Percentiles rank a stretch among this genome's conserved stretches.
These are phyloP conservation scores for Umbilicaria muhlenbergii DNA, from an alignment of 495 filamentous ascomycete genomes.

Conservation along the genomic window DNA sequence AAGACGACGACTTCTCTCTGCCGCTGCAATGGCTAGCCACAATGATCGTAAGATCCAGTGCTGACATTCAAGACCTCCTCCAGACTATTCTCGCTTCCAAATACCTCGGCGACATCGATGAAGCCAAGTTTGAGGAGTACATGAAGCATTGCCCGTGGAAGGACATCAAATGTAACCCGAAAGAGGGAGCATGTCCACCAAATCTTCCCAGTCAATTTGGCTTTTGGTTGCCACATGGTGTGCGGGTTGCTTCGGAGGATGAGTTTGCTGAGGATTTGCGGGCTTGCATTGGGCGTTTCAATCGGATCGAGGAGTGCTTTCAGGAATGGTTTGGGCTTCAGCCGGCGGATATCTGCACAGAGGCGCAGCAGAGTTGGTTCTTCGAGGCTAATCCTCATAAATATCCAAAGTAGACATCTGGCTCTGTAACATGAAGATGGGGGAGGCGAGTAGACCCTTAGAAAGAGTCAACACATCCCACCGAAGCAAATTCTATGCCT, in stretches of 20 bases:
- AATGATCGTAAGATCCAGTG: background rate
- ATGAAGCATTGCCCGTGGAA: background rate
- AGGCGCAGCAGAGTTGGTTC: background rate
- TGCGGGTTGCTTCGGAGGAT: background rate
- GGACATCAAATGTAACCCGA: background rate
- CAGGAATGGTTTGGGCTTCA: background rate
- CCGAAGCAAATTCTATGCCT: too few relatives aligned
- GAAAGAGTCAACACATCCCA: too few relatives aligned
- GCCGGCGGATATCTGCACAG: background rate
- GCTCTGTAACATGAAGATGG: too few relatives aligned
- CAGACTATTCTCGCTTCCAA: background rate
- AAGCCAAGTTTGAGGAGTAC: background rate
- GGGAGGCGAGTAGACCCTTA: too few relatives aligned
- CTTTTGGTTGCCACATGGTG: background rate
- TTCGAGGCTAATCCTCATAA: background rate
- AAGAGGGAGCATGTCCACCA: background rate
- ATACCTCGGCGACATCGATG: background rate
- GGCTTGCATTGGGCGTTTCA: background rate
- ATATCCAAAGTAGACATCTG: too few relatives aligned
- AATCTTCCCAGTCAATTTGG: background rate
- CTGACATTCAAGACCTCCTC: background rate
- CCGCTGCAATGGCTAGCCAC: background rate
- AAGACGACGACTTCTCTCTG: background rate
- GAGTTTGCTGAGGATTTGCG: background rate
- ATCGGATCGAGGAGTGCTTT: slow-evolving; percentile 1